A percentile compares a stretch with the other conserved stretches of the same genome.
These are phyloP conservation scores for Cucurbita argyrosperma DNA, from an alignment of 306 rosid genomes.

Conservation along the genomic window DNA sequence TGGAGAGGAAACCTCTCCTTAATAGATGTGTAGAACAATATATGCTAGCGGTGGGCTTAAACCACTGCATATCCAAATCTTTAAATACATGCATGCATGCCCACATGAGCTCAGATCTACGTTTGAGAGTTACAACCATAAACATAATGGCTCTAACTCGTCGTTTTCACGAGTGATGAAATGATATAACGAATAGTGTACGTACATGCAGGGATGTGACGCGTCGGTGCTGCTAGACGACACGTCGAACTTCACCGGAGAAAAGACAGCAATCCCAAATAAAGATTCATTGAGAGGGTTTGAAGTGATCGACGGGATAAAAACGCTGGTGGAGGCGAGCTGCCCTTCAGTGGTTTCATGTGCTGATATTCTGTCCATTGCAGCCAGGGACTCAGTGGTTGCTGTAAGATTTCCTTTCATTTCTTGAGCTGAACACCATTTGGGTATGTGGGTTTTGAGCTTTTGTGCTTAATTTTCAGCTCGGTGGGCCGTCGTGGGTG, in stretches of 20 bases:
- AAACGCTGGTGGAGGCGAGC: constrained; percentile 13
- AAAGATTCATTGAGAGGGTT: constrained; percentile 26
- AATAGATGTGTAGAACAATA: no score
- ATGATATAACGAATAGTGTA: background rate
- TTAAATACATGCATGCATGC: no score
- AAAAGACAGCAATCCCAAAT: constrained; percentile 26
- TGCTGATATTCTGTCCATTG: constrained; percentile 33
- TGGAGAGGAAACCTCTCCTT: no score
- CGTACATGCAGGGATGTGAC: constrained; percentile 36
- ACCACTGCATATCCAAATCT: no score
- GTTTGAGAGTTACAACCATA: no score
- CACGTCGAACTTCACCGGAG: constrained; percentile 17
- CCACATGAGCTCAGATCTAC: no score
- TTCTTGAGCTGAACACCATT: no score
- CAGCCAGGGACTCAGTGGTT: constrained; percentile 30
- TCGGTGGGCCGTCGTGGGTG: constrained; percentile 28
- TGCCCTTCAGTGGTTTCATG: constrained; percentile 37
- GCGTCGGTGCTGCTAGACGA: constrained; percentile 40
- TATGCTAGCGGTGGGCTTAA: no score
- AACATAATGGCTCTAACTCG: background rate
- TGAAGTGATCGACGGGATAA: constrained; percentile 31
- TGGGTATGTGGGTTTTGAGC: no score
- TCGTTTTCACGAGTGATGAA: background rate
- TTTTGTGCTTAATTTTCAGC: background rate
- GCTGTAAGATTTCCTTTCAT: constrained; percentile 1